Percentiles rank a stretch among this genome's conserved stretches.
Conservation (phyloP, 2,329 filamentous ascomycete species). For the Orbilia quercus region DNA sequence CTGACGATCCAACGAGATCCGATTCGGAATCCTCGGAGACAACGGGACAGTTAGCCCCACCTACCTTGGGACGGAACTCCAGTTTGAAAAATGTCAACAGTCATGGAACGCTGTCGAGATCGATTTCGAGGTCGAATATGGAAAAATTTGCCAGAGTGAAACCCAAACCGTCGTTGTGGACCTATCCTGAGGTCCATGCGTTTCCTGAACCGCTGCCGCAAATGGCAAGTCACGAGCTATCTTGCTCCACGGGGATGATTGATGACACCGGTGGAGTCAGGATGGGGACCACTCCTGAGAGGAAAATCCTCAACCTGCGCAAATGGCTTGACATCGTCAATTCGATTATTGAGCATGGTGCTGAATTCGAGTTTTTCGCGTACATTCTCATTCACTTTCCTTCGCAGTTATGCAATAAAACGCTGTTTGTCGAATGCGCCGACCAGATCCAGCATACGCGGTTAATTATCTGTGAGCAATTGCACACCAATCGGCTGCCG, state of each 20-base stretch:
- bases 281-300: slow-evolving; percentile 60
- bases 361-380: slow-evolving; percentile 92
- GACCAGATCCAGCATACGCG: slow-evolving; percentile 80
- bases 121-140: slow-evolving; percentile 61
- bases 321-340: slow-evolving; percentile 82
- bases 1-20: slow-evolving; percentile 61
- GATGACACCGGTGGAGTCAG: slow-evolving; percentile 32
- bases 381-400: slow-evolving; percentile 87
- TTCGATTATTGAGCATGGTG: slow-evolving; percentile 76
- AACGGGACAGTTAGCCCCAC: slow-evolving; percentile 32
- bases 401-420: slow-evolving; percentile 88
- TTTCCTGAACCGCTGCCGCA: slow-evolving; percentile 69
- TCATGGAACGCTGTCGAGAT: slow-evolving; percentile 58
- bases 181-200: slow-evolving; percentile 68
- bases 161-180: slow-evolving; percentile 68
- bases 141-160: slow-evolving; percentile 62
- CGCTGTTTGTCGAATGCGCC: slow-evolving; percentile 79
- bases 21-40: slow-evolving; percentile 54
- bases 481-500: slow-evolving; percentile 79
- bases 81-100: slow-evolving; percentile 51
- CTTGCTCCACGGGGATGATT: slow-evolving; percentile 65
- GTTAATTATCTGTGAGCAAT: slow-evolving; percentile 81
- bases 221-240: slow-evolving; percentile 67
- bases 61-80: slow-evolving; percentile 41
- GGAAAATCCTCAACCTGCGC: slow-evolving; percentile 70